phyloP scores from a whole-genome alignment of 108 stramenopile genomes.

The Fragilariopsis cylindrus region DNA sequence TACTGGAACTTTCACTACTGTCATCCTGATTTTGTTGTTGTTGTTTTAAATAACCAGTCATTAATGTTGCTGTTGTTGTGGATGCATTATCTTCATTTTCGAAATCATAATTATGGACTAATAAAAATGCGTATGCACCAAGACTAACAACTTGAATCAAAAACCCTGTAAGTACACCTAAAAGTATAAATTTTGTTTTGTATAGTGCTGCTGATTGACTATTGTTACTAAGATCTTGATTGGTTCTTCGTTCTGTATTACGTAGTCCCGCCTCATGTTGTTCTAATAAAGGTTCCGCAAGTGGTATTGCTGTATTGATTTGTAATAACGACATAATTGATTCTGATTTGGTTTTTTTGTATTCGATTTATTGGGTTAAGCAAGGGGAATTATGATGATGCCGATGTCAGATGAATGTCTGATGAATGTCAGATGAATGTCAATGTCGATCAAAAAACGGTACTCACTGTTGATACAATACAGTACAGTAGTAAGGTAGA shows the following conservation, averaged over 20 bases:
- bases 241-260: not conserved
- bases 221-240: not conserved
- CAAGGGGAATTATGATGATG: too few relatives aligned
- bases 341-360: not conserved
- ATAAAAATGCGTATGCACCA: conserved; percentile 28
- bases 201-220: not conserved
- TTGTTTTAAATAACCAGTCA: not conserved
- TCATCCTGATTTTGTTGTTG: too few relatives aligned
- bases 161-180: conserved; percentile 25
- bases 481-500: not conserved
- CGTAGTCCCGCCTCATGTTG: not conserved
- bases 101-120: conserved; percentile 9
- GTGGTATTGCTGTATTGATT: not conserved
- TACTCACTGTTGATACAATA: not conserved
- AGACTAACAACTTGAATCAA: conserved; percentile 28
- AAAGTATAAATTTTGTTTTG: not conserved
- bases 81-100: not conserved
- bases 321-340: not conserved
- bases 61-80: not conserved
- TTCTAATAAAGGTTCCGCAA: not conserved
- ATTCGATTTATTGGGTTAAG: not conserved
- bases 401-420: too few relatives aligned
- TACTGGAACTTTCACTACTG: not conserved
- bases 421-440: not conserved
- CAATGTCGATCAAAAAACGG: not conserved